These are phyloP conservation scores for Holtermannia corniformis DNA, from an alignment of 768 basidiomycete species.

Conservation along the genomic window DNA sequence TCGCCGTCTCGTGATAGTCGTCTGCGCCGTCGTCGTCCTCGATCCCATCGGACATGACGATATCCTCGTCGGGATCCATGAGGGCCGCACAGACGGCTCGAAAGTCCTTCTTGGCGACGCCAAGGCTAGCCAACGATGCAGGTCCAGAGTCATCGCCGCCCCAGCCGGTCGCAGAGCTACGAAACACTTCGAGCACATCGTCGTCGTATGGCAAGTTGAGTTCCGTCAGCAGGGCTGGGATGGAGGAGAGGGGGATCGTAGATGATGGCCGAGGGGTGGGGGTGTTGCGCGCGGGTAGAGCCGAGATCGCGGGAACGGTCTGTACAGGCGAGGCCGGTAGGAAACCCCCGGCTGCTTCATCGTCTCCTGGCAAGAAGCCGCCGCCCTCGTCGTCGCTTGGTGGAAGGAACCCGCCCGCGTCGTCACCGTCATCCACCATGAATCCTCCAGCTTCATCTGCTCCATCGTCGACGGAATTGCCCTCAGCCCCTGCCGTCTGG, in stretches of 20 bases:
- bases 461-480: background rate
- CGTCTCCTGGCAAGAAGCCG: constrained; percentile 13
- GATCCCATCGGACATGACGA: constrained; percentile 2
- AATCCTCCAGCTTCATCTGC: constrained; percentile 12
- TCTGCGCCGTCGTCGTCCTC: constrained; percentile 21
- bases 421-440: constrained; percentile 8
- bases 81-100: constrained; percentile 38
- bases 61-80: constrained; percentile 21
- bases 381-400: constrained; percentile 16
- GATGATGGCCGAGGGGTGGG: background rate
- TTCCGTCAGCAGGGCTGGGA: constrained; percentile 27
- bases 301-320: background rate
- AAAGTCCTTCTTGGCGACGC: constrained; percentile 34
- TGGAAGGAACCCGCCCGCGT: constrained; percentile 18
- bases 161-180: constrained; percentile 32
- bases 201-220: constrained; percentile 34
- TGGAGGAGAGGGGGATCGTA: constrained; percentile 20
- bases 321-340: background rate
- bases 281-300: background rate
- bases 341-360: constrained; percentile 8
- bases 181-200: constrained; percentile 35
- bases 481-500: background rate
- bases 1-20: constrained; percentile 8
- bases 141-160: constrained; percentile 5
- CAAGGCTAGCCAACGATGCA: constrained; percentile 3